Evolutionary conservation across 2,329 filamentous ascomycete species (phyloP).

Genomic region (Mollisia scopiformis): DNA sequence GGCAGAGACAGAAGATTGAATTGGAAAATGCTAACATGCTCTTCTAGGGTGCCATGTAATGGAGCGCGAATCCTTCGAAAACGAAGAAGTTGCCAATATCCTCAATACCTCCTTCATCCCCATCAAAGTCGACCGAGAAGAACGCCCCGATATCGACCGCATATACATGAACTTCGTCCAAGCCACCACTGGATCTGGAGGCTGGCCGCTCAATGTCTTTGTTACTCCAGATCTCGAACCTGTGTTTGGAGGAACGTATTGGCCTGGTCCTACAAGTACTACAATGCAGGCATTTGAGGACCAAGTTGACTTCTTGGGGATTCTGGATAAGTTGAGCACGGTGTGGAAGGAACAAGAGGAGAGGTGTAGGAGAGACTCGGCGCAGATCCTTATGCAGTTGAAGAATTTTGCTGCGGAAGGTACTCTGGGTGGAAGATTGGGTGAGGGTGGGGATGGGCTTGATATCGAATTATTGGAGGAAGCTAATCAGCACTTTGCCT

Average conservation of each 20-base stretch:
- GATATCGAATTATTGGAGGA: slow-evolving; percentile 93
- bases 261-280: slow-evolving; percentile 60
- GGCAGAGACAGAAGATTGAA: neutral
- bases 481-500: slow-evolving; percentile 78
- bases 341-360: slow-evolving; percentile 83
- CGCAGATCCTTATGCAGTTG: slow-evolving; percentile 79
- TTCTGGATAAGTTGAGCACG: slow-evolving; percentile 75
- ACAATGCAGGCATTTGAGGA: slow-evolving; percentile 49
- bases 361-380: slow-evolving; percentile 81
- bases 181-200: slow-evolving; percentile 85
- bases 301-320: slow-evolving; percentile 78
- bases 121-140: slow-evolving; percentile 90
- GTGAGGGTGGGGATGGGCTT: slow-evolving; percentile 64
- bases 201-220: slow-evolving; percentile 97
- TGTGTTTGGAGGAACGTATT: slow-evolving; percentile 95
- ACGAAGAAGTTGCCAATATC: slow-evolving; percentile 76
- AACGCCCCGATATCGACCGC: slow-evolving; percentile 89
- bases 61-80: slow-evolving; percentile 88
- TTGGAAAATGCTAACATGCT: neutral
- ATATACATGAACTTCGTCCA: slow-evolving; percentile 99
- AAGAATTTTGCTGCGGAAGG: slow-evolving; percentile 89
- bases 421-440: slow-evolving; percentile 54
- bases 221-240: slow-evolving; percentile 91
- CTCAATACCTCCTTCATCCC: slow-evolving; percentile 90
- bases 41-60: slow-evolving; percentile 81